A percentile compares a stretch with the other conserved stretches of the same genome.
phyloP scores from a whole-genome alignment of 192 early-diverging fungal species.

The Backusella australiensis region DNA sequence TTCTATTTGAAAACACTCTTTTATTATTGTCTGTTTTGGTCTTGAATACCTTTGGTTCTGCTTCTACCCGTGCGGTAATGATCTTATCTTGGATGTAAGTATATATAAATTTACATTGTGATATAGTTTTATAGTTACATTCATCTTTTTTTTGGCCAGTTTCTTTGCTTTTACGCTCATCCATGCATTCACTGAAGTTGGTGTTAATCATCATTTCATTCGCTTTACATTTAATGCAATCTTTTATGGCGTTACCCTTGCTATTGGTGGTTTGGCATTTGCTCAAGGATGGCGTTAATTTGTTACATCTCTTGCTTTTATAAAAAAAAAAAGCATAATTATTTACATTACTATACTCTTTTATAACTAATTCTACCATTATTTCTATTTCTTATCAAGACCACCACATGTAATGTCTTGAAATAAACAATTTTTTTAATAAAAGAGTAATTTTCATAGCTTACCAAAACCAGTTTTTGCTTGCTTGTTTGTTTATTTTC shows the following conservation, averaged over 20 bases:
- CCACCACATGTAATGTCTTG: neutral
- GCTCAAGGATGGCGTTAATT: neutral
- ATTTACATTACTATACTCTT: neutral
- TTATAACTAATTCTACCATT: neutral
- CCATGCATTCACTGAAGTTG: conserved; percentile 6
- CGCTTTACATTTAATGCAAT: conserved; percentile 11
- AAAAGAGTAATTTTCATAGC: neutral
- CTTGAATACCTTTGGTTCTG: conserved; percentile 34
- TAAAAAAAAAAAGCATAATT: too few relatives aligned
- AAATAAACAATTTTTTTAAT: neutral
- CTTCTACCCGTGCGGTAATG: conserved; percentile 27
- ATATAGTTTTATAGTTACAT: neutral
- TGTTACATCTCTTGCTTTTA: too few relatives aligned
- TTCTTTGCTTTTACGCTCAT: conserved; percentile 21
- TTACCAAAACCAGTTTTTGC: neutral
- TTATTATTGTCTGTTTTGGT: conserved; percentile 34
- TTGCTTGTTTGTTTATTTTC: neutral
- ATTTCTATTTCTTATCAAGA: neutral
- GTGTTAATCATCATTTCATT: conserved; percentile 4
- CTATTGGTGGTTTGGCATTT: conserved; percentile 24
- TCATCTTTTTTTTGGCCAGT: neutral
- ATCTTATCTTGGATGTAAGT: conserved; percentile 39
- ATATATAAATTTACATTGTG: neutral
- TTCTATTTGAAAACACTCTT: conserved; percentile 27
- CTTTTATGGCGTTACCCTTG: conserved; percentile 18